Evolutionary conservation across 768 basidiomycete genomes (phyloP), one percentile per base, ranked within the genome.

Genomic region (Boletus vermiculosoides): DNA sequence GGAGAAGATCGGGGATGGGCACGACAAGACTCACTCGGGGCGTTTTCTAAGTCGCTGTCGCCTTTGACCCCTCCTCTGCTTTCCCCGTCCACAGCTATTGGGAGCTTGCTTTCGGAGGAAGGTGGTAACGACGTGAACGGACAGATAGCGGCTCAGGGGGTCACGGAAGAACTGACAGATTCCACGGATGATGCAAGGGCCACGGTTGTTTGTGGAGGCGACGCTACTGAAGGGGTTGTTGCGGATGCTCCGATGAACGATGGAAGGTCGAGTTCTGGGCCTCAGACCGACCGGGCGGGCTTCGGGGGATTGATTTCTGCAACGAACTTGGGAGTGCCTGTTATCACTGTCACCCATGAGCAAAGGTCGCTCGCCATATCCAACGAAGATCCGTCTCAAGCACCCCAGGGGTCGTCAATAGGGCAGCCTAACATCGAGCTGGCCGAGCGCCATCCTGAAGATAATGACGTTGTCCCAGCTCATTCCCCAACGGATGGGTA

Each of bases 41-140:
- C 9, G 6, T 1, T 25, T 33, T 39, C 54, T 4, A 30, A 18
- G 34, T 18, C 23, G 7, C 5, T n/a, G 18, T 47, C 47, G 4
- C 48, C 55, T 15, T n/a, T 50, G 46, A 66, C 56, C 6, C 57
- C 61, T 7, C 39, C 52, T 0, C 8, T 50, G 16, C 48, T 30
- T 44, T 56, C 50, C 4, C 55, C 59, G 11, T 36, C 1, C 2
- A 3, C 45, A 6, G 33, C 8, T 30, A 15, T 9, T n/a, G 50
- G 20, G n/a, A 2, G 40, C 18, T 30, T 25, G 49, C 20, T 22
- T 49, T 11, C 7, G 6, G 45, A 46, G 34, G 23, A 45, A 36
- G 28, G 20, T 34, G 11, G 22, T 12, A 20, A 7, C 11, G 33
- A 25, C 28, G 16, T 8, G 25, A 42, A 37, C 25, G 36, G 15